Percentiles rank a stretch among this genome's conserved stretches.
Conservation (phyloP, 2,329 filamentous ascomycete genomes). For the Colletotrichum acutatum region DNA sequence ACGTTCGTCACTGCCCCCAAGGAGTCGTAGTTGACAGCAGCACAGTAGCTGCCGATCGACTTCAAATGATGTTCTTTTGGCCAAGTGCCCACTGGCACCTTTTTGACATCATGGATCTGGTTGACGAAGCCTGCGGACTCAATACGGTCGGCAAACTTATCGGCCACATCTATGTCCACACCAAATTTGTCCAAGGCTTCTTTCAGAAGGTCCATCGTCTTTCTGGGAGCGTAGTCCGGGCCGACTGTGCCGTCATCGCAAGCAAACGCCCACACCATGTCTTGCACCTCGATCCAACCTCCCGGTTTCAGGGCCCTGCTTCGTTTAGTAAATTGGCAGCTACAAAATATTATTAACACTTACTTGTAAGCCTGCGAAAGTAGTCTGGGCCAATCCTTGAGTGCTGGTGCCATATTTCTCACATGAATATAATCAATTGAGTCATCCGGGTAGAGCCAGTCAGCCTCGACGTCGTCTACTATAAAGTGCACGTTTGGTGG, state of each 20-base stretch:
- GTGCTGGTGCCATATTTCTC: constrained; percentile 49
- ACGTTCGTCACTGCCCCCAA: no score
- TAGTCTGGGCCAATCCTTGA: constrained; percentile 50
- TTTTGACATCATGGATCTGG: no score
- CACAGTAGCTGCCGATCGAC: no score
- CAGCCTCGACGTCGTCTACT: constrained; percentile 53
- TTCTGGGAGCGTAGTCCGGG: no score
- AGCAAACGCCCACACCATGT: constrained; percentile 50
- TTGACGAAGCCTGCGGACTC: no score
- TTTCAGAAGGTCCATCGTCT: no score
- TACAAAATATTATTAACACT: not conserved
- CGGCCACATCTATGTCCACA: no score
- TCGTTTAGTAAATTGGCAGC: not conserved
- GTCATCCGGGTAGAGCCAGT: constrained; percentile 49
- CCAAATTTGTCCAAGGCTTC: no score
- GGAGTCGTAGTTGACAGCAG: no score
- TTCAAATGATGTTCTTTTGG: no score
- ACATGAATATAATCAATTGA: constrained; percentile 58
- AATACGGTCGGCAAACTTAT: no score
- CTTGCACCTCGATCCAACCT: constrained; percentile 56
- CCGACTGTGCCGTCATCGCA: constrained; percentile 53
- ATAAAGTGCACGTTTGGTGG: constrained; percentile 61
- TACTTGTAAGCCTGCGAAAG: constrained; percentile 55
- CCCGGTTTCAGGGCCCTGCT: constrained; percentile 50
- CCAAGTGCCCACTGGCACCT: no score